Evolutionary conservation across 257 asterid species (phyloP).

Genomic region (Nyctanthes arbortristis): DNA sequence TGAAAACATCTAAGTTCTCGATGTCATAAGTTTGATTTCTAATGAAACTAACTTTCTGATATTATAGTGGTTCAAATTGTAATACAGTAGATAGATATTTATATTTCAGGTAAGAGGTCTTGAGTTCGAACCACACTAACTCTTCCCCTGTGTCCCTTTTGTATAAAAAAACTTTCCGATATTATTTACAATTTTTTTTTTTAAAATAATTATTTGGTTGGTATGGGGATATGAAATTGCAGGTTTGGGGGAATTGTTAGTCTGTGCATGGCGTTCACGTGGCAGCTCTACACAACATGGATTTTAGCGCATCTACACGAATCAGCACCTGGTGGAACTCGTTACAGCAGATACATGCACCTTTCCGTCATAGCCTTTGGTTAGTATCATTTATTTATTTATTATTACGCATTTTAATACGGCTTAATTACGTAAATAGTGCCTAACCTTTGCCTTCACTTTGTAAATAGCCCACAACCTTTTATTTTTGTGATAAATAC

Average conservation of each 20-base stretch:
- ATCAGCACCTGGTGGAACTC: slow-evolving; percentile 45
- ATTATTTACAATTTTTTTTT: background rate
- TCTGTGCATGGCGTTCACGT: slow-evolving; percentile 36
- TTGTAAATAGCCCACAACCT: too few species aligned
- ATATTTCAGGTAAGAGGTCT: too few species aligned
- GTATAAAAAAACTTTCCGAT: background rate
- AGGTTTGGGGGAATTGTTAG: slow-evolving; percentile 58
- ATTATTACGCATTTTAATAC: too few species aligned
- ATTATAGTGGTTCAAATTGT: too few species aligned
- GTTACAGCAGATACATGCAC: slow-evolving; percentile 66
- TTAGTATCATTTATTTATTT: slow-evolving; percentile 17
- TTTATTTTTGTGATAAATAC: too few species aligned
- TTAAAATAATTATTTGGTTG: background rate
- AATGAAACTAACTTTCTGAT: too few species aligned
- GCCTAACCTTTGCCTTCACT: too few species aligned
- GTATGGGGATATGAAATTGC: background rate
- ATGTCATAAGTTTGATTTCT: too few species aligned
- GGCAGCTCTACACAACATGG: slow-evolving; percentile 79
- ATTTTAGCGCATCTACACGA: slow-evolving; percentile 63
- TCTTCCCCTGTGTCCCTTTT: background rate
- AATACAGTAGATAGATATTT: too few species aligned
- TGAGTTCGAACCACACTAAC: too few species aligned
- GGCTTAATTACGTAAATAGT: too few species aligned
- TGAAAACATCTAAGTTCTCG: too few species aligned
- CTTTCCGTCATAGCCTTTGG: slow-evolving; percentile 64